phyloP scores from a whole-genome alignment of 495 filamentous ascomycete genomes.

The Patellaria atrata region DNA sequence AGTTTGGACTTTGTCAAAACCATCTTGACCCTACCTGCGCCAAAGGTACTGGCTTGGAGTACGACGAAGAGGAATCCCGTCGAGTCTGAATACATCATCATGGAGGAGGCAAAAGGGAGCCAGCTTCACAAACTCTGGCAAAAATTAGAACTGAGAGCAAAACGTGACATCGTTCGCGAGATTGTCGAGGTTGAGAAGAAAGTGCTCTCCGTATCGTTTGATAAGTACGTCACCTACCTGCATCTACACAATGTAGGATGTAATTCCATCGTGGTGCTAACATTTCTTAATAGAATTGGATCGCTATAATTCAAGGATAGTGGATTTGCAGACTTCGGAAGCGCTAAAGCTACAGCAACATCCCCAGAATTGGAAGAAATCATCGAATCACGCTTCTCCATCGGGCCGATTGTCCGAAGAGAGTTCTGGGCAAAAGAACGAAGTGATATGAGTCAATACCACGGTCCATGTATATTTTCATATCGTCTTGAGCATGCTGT shows the following conservation, averaged over 20 bases:
- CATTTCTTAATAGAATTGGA: conserved; percentile 3
- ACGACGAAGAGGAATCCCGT: conserved; percentile 7
- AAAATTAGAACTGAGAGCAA: neutral
- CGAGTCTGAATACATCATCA: conserved; percentile 9
- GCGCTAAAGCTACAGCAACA: neutral
- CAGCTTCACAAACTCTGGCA: conserved; percentile 3
- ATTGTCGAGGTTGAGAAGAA: conserved; percentile 8
- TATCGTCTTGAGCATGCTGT: neutral
- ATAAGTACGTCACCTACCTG: too few species aligned
- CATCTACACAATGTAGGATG: too few species aligned
- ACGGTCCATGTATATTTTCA: conserved; percentile 9
- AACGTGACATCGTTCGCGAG: conserved; percentile 2
- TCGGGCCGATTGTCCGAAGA: conserved; percentile 7
- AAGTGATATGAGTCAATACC: conserved; percentile 5
- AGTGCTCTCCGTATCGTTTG: conserved; percentile 7
- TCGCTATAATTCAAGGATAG: conserved; percentile 8
- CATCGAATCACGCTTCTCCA: conserved; percentile 5
- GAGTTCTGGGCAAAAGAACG: conserved; percentile 11
- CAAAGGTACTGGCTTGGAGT: conserved; percentile 7
- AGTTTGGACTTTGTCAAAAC: conserved; percentile 1
- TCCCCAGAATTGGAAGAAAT: conserved; percentile 1
- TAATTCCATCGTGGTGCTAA: neutral
- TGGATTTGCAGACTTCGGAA: conserved; percentile 4
- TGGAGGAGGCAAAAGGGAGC: conserved; percentile 5
- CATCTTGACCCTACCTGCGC: conserved; percentile 4